Conservation (phyloP, 2,329 filamentous ascomycete genomes). For the Cercospora janseana region DNA sequence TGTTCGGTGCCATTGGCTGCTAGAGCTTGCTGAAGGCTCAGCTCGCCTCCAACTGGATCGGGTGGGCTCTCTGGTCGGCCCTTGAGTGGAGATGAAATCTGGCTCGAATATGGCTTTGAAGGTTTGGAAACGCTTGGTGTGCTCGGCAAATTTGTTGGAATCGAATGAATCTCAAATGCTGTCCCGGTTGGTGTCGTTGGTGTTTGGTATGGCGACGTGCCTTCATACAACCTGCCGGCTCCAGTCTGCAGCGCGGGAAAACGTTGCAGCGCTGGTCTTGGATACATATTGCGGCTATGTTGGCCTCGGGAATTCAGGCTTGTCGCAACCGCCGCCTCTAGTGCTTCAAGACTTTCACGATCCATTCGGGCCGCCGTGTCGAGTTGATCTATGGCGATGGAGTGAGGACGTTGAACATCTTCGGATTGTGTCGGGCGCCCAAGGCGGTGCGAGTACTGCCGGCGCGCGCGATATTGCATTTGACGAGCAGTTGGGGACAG, state of each 20-base stretch:
- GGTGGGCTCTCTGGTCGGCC: too few relatives aligned
- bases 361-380: neutral
- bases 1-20: too few relatives aligned
- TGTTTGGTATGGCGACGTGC: constrained; percentile 5
- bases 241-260: neutral
- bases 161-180: neutral
- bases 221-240: neutral
- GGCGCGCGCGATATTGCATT: neutral
- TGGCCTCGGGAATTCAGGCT: neutral
- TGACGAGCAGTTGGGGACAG: neutral
- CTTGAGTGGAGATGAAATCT: neutral
- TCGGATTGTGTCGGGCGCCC: neutral
- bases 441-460: neutral
- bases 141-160: neutral
- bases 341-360: neutral
- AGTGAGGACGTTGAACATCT: neutral
- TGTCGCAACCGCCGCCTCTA: neutral
- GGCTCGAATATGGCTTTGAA: constrained; percentile 3
- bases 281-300: neutral
- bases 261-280: neutral
- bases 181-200: neutral
- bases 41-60: too few relatives aligned
- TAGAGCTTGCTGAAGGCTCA: too few relatives aligned
- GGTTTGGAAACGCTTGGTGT: too few relatives aligned
- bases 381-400: neutral